phyloP scores from a whole-genome alignment of 2,329 filamentous ascomycete genomes.

The Pseudopithomyces chartarum region DNA sequence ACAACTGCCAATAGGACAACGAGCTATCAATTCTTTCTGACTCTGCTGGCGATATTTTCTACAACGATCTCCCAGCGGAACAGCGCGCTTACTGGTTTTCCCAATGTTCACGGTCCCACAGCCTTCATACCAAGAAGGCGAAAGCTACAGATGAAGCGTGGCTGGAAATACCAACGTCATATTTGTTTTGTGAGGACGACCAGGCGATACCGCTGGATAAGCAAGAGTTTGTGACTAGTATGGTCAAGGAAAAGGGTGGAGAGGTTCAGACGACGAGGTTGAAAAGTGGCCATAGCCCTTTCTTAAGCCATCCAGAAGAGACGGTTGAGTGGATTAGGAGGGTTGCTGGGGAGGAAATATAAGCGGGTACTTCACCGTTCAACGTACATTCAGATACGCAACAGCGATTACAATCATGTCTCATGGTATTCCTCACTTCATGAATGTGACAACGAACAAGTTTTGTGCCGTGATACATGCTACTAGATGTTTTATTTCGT shows the following conservation, averaged over 20 bases:
- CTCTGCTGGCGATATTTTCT: constrained; percentile 21
- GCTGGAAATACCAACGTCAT: constrained; percentile 41
- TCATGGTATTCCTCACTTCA: too few relatives aligned
- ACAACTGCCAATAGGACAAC: neutral
- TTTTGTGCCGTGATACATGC: too few relatives aligned
- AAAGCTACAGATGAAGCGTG: constrained; percentile 37
- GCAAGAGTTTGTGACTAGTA: constrained; percentile 40
- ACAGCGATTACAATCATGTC: too few relatives aligned
- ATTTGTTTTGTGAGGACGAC: constrained; percentile 47
- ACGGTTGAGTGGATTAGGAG: constrained; percentile 38
- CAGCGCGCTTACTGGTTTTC: constrained; percentile 28
- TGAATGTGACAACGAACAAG: too few relatives aligned
- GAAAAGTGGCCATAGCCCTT: constrained; percentile 48
- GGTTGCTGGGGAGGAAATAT: constrained; percentile 25
- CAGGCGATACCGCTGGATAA: constrained; percentile 31
- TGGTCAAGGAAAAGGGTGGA: constrained; percentile 31
- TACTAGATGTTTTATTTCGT: neutral
- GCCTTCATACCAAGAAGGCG: constrained; percentile 30
- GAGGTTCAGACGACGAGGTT: constrained; percentile 38
- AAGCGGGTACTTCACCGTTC: too few relatives aligned
- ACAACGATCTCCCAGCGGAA: constrained; percentile 34
- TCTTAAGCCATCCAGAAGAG: constrained; percentile 45
- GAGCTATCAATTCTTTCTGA: neutral
- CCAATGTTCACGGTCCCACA: constrained; percentile 22
- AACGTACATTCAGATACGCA: too few relatives aligned